A percentile compares a stretch with the other conserved stretches of the same genome.
phyloP scores from a whole-genome alignment of 129 eudicot species.

The Lactuca sativa region DNA sequence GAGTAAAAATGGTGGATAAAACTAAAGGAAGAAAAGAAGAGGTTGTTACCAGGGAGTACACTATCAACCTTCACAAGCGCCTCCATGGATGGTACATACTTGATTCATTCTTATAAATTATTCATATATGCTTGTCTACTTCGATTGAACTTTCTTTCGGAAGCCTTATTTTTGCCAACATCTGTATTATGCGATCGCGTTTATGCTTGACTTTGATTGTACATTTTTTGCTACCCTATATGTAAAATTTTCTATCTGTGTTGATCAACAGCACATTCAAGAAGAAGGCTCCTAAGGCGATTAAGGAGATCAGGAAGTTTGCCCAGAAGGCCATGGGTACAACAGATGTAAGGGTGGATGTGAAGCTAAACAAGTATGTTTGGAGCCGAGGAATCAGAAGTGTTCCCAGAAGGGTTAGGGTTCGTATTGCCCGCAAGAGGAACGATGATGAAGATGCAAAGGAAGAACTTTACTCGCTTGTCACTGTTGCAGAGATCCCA shows the following conservation, averaged over 20 bases:
- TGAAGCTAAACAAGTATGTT: constrained; percentile 67
- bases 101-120: not conserved
- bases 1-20: constrained; percentile 59
- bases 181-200: not conserved
- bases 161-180: not conserved
- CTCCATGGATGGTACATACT: constrained; percentile 63
- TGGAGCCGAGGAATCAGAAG: constrained; percentile 83
- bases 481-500: constrained; percentile 70
- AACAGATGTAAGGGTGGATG: constrained; percentile 71
- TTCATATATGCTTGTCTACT: not conserved
- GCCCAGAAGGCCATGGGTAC: constrained; percentile 79
- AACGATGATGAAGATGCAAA: constrained; percentile 77
- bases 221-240: not conserved
- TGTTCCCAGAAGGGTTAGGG: constrained; percentile 69
- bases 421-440: constrained; percentile 70
- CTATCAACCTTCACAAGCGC: constrained; percentile 79
- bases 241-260: not conserved
- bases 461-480: constrained; percentile 75
- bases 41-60: constrained; percentile 76
- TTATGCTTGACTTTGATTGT: not conserved
- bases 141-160: not conserved
- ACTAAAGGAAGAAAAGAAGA: constrained; percentile 67
- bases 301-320: constrained; percentile 65
- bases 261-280: constrained; percentile 42
- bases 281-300: constrained; percentile 80